Evolutionary conservation across 2,329 filamentous ascomycete species (phyloP).

Genomic region (Pseudogymnoascus sp.): DNA sequence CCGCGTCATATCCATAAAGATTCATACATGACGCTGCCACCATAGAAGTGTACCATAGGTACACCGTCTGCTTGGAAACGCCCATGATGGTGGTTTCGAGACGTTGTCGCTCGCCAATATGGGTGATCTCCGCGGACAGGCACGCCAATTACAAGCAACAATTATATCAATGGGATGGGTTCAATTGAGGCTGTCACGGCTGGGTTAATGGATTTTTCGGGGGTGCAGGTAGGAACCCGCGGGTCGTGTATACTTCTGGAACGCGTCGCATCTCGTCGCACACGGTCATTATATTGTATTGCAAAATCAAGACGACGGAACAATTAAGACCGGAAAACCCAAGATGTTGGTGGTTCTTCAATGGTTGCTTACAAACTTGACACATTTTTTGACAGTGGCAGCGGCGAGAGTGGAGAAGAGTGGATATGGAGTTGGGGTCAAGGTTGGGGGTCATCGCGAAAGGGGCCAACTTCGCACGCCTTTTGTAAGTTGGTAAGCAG

Average conservation of each 20-base stretch:
- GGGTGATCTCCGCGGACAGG: background rate
- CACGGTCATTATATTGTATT: background rate
- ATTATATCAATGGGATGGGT: background rate
- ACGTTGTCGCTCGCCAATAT: background rate
- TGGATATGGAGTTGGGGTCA: conserved; percentile 1
- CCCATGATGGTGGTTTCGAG: background rate
- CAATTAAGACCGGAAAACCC: conserved; percentile 8
- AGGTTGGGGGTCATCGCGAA: background rate
- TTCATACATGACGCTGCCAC: conserved; percentile 4
- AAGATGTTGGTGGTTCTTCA: background rate
- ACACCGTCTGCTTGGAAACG: conserved; percentile 2
- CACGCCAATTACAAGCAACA: background rate
- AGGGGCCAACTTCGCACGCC: background rate
- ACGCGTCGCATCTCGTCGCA: background rate
- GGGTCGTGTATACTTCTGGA: background rate
- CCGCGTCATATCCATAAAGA: conserved; percentile 1
- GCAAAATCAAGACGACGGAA: conserved; percentile 8
- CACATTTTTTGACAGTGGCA: conserved; percentile 7
- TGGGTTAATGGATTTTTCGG: background rate
- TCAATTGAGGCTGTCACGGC: background rate
- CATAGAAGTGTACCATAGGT: conserved; percentile 8
- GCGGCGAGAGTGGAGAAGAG: conserved; percentile 8
- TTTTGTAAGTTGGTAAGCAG: conserved; percentile 4
- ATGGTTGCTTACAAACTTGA: conserved; percentile 7
- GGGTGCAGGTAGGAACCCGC: background rate